Conservation (phyloP, 1,284 basidiomycete genomes). For the Stereum hirsutum region DNA sequence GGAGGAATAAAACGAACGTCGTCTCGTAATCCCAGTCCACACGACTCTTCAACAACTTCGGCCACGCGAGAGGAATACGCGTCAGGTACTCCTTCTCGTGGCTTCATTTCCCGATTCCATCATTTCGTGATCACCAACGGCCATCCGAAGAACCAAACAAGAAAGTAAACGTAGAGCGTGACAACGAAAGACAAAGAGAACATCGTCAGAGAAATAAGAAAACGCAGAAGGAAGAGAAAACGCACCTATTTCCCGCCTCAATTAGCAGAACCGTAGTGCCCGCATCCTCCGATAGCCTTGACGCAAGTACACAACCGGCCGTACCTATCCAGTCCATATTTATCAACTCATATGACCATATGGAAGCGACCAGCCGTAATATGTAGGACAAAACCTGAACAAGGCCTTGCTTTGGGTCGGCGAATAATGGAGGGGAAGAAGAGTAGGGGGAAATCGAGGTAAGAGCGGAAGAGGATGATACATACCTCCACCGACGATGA, state of each 20-base stretch:
- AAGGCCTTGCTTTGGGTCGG: too few species aligned
- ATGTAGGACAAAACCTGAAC: too few species aligned
- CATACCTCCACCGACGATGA: conserved; percentile 21
- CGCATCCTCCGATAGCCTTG: conserved; percentile 19
- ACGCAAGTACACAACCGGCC: conserved; percentile 22
- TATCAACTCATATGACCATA: too few species aligned
- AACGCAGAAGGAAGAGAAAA: not conserved
- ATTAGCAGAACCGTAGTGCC: conserved; percentile 18
- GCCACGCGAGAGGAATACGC: conserved; percentile 18
- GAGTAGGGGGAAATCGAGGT: not conserved
- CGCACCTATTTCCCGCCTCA: conserved; percentile 21
- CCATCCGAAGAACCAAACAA: too few species aligned
- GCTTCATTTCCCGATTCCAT: not conserved
- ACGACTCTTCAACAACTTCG: conserved; percentile 13
- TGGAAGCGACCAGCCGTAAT: too few species aligned
- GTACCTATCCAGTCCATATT: conserved; percentile 13
- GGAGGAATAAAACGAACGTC: too few species aligned
- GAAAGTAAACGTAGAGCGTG: too few species aligned
- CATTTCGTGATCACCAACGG: too few species aligned
- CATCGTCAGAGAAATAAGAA: too few species aligned
- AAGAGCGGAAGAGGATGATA: not conserved
- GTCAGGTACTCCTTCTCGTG: conserved; percentile 13
- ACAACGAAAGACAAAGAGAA: too few species aligned
- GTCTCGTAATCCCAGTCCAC: conserved; percentile 21
- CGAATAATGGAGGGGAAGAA: not conserved